A percentile compares a stretch with the other conserved stretches of the same genome.
These are phyloP conservation scores for Fusarium sororula DNA, from an alignment of 2,329 filamentous ascomycete species.

Conservation along the genomic window DNA sequence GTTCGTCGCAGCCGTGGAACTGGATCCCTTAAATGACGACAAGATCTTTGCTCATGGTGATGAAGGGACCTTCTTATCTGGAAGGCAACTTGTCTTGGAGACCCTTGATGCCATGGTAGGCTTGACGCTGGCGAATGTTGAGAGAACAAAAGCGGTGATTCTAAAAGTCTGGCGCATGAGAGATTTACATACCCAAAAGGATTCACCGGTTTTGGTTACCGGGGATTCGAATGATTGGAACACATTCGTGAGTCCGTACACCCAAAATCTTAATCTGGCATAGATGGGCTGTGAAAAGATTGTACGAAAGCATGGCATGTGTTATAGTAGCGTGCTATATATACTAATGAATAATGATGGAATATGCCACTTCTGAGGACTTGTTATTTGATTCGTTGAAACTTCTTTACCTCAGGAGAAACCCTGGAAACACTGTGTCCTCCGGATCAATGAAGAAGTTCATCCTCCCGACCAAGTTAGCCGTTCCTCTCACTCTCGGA, in stretches of 20 bases:
- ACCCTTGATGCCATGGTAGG: conserved; percentile 49
- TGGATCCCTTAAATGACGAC: conserved; percentile 30
- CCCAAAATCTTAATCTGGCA: conserved; percentile 42
- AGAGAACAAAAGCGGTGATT: conserved; percentile 56
- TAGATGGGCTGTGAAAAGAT: background rate
- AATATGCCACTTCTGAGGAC: background rate
- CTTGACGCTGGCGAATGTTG: conserved; percentile 54
- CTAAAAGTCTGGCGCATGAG: conserved; percentile 57
- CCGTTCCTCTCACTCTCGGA: conserved; percentile 25
- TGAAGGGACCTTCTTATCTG: background rate
- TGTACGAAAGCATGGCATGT: background rate
- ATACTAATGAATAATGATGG: conserved; percentile 11
- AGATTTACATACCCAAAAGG: conserved; percentile 42
- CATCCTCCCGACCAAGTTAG: conserved; percentile 24
- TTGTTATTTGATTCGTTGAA: accelerated
- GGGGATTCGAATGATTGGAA: conserved; percentile 38
- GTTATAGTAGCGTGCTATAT: background rate
- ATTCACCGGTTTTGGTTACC: background rate
- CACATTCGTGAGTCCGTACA: conserved; percentile 41
- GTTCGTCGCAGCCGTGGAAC: conserved; percentile 36
- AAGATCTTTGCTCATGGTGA: background rate
- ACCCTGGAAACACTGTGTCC: conserved; percentile 19
- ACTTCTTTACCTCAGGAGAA: background rate
- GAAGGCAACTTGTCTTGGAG: conserved; percentile 31
- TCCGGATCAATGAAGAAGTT: conserved; percentile 30